Percentiles rank a stretch among this genome's conserved stretches.
phyloP scores from a whole-genome alignment of 768 basidiomycete species.

The Lactarius sanguifluus region DNA sequence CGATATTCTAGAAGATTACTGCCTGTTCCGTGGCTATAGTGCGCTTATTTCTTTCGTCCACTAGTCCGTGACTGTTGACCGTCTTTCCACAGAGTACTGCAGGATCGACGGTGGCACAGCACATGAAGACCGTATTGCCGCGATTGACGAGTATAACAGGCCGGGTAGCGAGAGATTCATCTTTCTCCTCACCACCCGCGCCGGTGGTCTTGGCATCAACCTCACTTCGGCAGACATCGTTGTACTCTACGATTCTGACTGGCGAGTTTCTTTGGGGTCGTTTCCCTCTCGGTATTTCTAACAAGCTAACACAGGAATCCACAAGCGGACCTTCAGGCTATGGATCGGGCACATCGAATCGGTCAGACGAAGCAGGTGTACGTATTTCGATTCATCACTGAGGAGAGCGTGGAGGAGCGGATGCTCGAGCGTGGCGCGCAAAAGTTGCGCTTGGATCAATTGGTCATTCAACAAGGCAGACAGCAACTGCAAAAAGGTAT shows the following conservation, averaged over 20 bases:
- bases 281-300: background rate
- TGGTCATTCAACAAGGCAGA: slow-evolving; percentile 95
- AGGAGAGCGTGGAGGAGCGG: slow-evolving; percentile 93
- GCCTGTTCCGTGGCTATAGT: slow-evolving; percentile 89
- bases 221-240: slow-evolving; percentile 94
- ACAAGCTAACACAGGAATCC: slow-evolving; percentile 68
- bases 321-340: slow-evolving; percentile 97
- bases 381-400: slow-evolving; percentile 95
- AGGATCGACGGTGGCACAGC: slow-evolving; percentile 95
- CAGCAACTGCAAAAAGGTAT: slow-evolving; percentile 76
- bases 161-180: slow-evolving; percentile 94
- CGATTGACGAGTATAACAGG: slow-evolving; percentile 98
- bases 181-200: slow-evolving; percentile 94
- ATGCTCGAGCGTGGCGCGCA: slow-evolving; percentile 95
- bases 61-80: slow-evolving; percentile 17
- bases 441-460: slow-evolving; percentile 90
- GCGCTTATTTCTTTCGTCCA: slow-evolving; percentile 35
- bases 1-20: slow-evolving; percentile 97
- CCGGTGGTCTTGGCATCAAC: slow-evolving; percentile 97
- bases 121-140: slow-evolving; percentile 92
- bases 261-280: slow-evolving; percentile 46
- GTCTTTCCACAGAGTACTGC: slow-evolving; percentile 70
- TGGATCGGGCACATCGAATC: slow-evolving; percentile 97
- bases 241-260: slow-evolving; percentile 94
- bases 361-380: slow-evolving; percentile 98